Conservation (phyloP, 495 filamentous ascomycete species). For the Aspergillus funiculosus region DNA sequence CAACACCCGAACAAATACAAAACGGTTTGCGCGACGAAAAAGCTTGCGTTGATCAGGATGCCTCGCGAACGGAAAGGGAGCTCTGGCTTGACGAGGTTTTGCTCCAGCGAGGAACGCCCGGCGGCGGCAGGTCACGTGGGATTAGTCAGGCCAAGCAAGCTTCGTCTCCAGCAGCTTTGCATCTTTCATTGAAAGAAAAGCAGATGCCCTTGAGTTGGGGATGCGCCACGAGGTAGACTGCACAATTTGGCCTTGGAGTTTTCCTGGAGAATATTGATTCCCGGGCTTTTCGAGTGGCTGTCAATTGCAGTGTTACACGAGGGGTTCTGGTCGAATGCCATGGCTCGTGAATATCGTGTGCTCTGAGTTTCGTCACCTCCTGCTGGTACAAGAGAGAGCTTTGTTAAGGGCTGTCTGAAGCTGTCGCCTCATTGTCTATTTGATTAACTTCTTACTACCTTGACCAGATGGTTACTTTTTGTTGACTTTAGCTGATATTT, state of each 20-base stretch:
- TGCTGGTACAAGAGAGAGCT: too few species aligned
- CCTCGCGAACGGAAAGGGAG: constrained; percentile 23
- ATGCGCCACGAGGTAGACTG: not conserved
- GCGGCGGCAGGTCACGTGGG: constrained; percentile 12
- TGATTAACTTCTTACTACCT: too few species aligned
- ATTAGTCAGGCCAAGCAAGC: constrained; percentile 5
- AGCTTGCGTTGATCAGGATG: constrained; percentile 11
- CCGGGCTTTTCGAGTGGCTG: too few species aligned
- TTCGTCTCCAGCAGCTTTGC: not conserved
- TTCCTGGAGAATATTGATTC: too few species aligned
- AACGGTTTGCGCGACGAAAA: constrained; percentile 12
- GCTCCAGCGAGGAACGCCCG: constrained; percentile 11
- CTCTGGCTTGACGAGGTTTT: constrained; percentile 24
- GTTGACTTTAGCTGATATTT: too few species aligned
- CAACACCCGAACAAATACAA: not conserved
- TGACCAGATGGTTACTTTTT: too few species aligned
- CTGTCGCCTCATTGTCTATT: not conserved
- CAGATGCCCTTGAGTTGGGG: not conserved
- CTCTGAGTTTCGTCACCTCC: constrained; percentile 6
- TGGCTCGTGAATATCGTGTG: constrained; percentile 8
- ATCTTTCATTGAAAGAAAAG: not conserved
- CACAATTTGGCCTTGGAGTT: not conserved
- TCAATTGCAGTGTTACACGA: too few species aligned
- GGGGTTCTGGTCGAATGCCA: constrained; percentile 11
- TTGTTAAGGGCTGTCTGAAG: too few species aligned